Evolutionary conservation across 2,329 filamentous ascomycete species (phyloP).

Genomic region (Epicoccum sorghinum): DNA sequence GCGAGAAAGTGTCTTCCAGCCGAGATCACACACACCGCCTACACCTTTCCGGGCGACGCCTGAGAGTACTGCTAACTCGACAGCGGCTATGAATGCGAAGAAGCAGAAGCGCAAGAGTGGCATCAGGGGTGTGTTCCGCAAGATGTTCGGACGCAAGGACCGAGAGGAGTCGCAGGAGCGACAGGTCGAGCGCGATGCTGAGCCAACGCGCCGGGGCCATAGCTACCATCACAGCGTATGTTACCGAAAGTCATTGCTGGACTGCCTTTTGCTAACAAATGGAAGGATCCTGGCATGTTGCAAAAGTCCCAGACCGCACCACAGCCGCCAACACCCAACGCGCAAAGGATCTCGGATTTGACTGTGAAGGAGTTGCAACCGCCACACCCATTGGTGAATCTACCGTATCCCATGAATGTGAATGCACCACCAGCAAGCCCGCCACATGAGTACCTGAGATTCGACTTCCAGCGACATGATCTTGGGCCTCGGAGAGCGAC

Average conservation of each 20-base stretch:
- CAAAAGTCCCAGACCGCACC: conserved; percentile 15
- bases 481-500: conserved; percentile 42
- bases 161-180: conserved; percentile 33
- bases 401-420: conserved; percentile 51
- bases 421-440: conserved; percentile 47
- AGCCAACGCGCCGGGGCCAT: conserved; percentile 32
- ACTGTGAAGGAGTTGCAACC: conserved; percentile 40
- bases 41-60: conserved; percentile 39
- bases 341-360: conserved; percentile 44
- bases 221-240: conserved; percentile 46
- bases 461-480: conserved; percentile 32
- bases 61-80: conserved; percentile 29
- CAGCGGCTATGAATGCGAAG: conserved; percentile 24
- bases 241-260: background rate
- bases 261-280: conserved; percentile 5
- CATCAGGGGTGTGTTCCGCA: conserved; percentile 44
- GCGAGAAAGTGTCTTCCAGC: conserved; percentile 33
- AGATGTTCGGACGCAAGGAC: conserved; percentile 46
- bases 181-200: conserved; percentile 26
- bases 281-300: conserved; percentile 41
- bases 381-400: conserved; percentile 44
- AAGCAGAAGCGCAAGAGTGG: conserved; percentile 47
- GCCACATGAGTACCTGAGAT: conserved; percentile 43
- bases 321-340: conserved; percentile 19
- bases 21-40: conserved; percentile 29